These are phyloP conservation scores for Diaporthe sp. DNA, from an alignment of 2,329 filamentous ascomycete genomes.

Conservation along the genomic window DNA sequence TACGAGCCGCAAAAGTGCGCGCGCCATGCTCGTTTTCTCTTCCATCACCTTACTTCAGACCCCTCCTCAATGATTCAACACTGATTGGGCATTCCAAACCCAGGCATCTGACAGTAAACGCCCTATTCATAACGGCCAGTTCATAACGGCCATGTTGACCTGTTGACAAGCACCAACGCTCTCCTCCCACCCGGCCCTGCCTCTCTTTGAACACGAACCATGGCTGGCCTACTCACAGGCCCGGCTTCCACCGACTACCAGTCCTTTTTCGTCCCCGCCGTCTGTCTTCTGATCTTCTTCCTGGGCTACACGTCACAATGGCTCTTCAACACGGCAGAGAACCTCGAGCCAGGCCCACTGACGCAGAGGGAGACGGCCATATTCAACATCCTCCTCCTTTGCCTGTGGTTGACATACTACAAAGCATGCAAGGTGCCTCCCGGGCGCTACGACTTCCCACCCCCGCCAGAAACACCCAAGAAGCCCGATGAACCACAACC, in stretches of 20 bases:
- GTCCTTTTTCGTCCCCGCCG: constrained; percentile 76
- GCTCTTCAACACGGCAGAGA: constrained; percentile 72
- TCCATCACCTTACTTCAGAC: neutral
- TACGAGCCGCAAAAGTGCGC: neutral
- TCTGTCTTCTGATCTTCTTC: constrained; percentile 76
- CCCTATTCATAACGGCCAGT: neutral
- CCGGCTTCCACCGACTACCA: constrained; percentile 61
- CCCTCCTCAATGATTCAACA: too few species aligned
- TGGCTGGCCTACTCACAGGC: constrained; percentile 47
- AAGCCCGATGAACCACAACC: constrained; percentile 13
- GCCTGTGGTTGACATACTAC: constrained; percentile 79
- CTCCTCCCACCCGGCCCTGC: neutral
- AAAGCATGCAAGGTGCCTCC: constrained; percentile 70
- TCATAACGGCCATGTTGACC: constrained; percentile 12
- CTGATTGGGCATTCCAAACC: neutral
- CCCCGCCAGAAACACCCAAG: constrained; percentile 37
- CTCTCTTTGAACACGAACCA: constrained; percentile 14
- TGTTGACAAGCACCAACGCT: constrained; percentile 5
- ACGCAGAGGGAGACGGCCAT: constrained; percentile 67
- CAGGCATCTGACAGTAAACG: neutral
- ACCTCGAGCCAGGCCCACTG: constrained; percentile 72
- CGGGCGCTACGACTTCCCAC: constrained; percentile 64
- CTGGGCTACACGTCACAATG: constrained; percentile 80
- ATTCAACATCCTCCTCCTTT: constrained; percentile 76
- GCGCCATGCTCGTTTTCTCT: neutral